A percentile compares a stretch with the other conserved stretches of the same genome.
Conservation (phyloP, 2,329 filamentous ascomycete genomes). For the Zasmidium citrigriseum region DNA sequence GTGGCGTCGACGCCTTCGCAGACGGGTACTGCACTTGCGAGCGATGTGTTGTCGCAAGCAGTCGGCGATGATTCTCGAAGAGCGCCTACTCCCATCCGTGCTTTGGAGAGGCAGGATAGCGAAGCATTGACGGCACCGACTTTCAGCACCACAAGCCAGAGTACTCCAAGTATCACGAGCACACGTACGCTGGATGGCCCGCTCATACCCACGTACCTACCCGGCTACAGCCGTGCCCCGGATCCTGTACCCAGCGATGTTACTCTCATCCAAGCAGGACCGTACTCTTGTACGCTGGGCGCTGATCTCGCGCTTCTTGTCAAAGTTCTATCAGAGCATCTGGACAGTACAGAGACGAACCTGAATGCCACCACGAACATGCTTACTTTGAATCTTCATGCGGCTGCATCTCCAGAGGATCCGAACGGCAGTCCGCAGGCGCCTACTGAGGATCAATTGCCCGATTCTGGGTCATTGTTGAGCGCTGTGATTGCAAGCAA, state of each 20-base stretch:
- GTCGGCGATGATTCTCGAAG: background rate
- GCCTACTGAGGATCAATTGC: conserved; percentile 42
- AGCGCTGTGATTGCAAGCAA: conserved; percentile 51
- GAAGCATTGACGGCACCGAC: conserved; percentile 6
- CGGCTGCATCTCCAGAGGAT: conserved; percentile 47
- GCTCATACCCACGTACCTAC: conserved; percentile 9
- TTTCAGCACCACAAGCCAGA: conserved; percentile 5
- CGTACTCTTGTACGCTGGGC: conserved; percentile 54
- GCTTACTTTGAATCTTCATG: conserved; percentile 62
- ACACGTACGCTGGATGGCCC: conserved; percentile 8
- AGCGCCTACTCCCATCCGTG: background rate
- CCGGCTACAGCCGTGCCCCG: conserved; percentile 7
- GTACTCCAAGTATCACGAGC: conserved; percentile 5
- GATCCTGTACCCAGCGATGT: conserved; percentile 4
- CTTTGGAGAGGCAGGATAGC: conserved; percentile 7
- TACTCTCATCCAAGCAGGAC: conserved; percentile 47
- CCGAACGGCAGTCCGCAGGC: conserved; percentile 48
- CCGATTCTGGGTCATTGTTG: conserved; percentile 45
- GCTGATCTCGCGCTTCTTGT: conserved; percentile 55
- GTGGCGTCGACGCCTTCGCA: conserved; percentile 7
- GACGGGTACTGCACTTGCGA: conserved; percentile 10
- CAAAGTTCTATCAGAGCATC: conserved; percentile 54
- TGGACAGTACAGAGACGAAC: conserved; percentile 55
- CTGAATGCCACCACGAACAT: conserved; percentile 56
- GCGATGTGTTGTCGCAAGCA: background rate